Conservation (phyloP, 2,329 filamentous ascomycete genomes). For the Chaetomium olivaceum region DNA sequence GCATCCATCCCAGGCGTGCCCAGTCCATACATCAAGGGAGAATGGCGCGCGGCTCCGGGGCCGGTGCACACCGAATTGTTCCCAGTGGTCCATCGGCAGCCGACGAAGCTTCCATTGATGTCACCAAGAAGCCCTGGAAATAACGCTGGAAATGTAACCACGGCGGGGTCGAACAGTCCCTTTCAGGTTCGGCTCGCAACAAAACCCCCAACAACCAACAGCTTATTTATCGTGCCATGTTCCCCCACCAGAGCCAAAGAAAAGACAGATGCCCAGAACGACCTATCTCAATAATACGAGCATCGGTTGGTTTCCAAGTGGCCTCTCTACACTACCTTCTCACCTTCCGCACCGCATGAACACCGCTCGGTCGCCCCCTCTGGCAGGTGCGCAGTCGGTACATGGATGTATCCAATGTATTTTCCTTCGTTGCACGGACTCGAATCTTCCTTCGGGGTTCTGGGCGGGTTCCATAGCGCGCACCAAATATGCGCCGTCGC, state of each 20-base stretch:
- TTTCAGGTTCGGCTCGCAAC: background rate
- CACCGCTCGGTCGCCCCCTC: background rate
- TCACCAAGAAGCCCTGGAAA: conserved; percentile 1
- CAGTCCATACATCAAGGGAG: background rate
- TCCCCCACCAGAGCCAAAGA: background rate
- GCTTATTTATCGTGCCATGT: background rate
- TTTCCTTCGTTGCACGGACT: too few relatives aligned
- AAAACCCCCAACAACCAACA: background rate
- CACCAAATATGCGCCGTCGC: background rate
- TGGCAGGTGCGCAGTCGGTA: background rate
- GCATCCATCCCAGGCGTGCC: background rate
- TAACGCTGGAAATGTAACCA: background rate
- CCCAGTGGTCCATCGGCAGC: background rate
- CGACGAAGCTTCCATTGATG: background rate
- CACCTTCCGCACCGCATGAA: background rate
- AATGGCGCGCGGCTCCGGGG: background rate
- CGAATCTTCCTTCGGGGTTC: background rate
- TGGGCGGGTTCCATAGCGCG: background rate
- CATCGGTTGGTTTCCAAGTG: background rate
- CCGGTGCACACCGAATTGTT: conserved; percentile 2
- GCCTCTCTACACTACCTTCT: background rate
- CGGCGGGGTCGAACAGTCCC: background rate
- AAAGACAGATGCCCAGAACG: background rate
- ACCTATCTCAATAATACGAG: background rate
- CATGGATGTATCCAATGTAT: too few relatives aligned